Conservation (phyloP, 768 basidiomycete species). For the Phlebiopsis gigantea region DNA sequence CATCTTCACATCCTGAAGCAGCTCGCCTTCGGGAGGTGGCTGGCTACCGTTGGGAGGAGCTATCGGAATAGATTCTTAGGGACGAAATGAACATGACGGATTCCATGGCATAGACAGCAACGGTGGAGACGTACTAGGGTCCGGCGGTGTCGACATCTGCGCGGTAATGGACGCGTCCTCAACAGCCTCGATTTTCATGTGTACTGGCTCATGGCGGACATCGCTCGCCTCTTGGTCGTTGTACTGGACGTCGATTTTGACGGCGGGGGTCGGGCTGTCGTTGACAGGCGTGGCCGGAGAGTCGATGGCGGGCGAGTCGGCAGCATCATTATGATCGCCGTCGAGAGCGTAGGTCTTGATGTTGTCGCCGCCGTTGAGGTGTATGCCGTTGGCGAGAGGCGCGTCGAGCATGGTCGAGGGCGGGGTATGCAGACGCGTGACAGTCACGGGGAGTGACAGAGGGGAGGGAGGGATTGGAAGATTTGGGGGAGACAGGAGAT, state of each 20-base stretch:
- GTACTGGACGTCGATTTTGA: slow-evolving; percentile 60
- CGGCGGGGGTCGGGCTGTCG: slow-evolving; percentile 40
- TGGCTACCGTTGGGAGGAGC: slow-evolving; percentile 42
- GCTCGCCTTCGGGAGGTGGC: slow-evolving; percentile 39
- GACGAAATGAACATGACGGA: background rate
- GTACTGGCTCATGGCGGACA: slow-evolving; percentile 55
- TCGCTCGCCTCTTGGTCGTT: slow-evolving; percentile 58
- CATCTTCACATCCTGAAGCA: slow-evolving; percentile 54
- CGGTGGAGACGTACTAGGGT: slow-evolving; percentile 40
- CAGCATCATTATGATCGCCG: slow-evolving; percentile 18
- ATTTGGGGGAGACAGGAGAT: slow-evolving; percentile 69
- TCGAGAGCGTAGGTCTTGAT: slow-evolving; percentile 14
- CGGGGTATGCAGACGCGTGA: slow-evolving; percentile 47
- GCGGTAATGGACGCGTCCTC: slow-evolving; percentile 41
- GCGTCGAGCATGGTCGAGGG: slow-evolving; percentile 53
- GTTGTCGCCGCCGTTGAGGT: slow-evolving; percentile 28
- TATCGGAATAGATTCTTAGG: slow-evolving; percentile 37
- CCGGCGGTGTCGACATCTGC: slow-evolving; percentile 38
- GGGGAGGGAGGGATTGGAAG: slow-evolving; percentile 36
- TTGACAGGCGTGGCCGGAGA: slow-evolving; percentile 62
- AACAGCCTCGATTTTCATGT: slow-evolving; percentile 39
- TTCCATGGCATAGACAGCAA: background rate
- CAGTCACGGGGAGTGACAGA: slow-evolving; percentile 50
- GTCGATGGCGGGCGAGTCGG: slow-evolving; percentile 37
- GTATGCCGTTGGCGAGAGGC: slow-evolving; percentile 25